These are phyloP conservation scores for Colletotrichum cereale DNA, from an alignment of 2,329 filamentous ascomycete genomes.

Conservation along the genomic window DNA sequence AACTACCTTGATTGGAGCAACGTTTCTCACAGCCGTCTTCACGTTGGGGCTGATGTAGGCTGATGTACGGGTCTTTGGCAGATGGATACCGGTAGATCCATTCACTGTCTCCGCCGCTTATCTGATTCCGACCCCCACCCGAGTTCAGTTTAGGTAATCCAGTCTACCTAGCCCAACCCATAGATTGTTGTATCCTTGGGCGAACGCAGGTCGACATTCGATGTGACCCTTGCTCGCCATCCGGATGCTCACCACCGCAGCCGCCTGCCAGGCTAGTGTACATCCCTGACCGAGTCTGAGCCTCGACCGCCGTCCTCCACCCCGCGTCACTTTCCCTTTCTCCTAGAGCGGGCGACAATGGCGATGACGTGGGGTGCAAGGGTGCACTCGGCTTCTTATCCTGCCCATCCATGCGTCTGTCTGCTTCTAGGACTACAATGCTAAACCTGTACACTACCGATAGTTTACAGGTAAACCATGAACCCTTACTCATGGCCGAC, in stretches of 20 bases:
- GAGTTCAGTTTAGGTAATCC: not conserved
- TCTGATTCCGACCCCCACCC: not conserved
- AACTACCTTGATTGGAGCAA: not conserved
- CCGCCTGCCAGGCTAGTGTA: not conserved
- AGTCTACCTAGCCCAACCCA: not conserved
- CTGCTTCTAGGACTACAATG: conserved; percentile 4
- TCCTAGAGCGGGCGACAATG: conserved; percentile 19
- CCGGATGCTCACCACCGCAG: not conserved
- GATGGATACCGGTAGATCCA: not conserved
- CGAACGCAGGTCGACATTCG: conserved; percentile 4
- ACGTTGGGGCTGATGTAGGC: no score
- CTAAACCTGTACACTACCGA: not conserved
- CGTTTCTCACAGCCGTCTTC: not conserved
- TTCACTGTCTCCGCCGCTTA: not conserved
- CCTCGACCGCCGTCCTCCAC: conserved; percentile 6
- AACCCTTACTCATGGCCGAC: not conserved
- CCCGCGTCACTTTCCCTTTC: conserved; percentile 4
- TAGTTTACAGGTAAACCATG: not conserved
- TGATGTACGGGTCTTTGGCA: not conserved
- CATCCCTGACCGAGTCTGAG: conserved; percentile 15
- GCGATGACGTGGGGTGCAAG: conserved; percentile 37
- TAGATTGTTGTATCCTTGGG: not conserved
- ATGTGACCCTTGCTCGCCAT: conserved; percentile 3
- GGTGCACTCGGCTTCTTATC: not conserved
- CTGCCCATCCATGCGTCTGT: conserved; percentile 14